Percentiles rank a stretch among this genome's conserved stretches.
Conservation (phyloP, 2,329 filamentous ascomycete genomes). For the Xylariaceae sp. region DNA sequence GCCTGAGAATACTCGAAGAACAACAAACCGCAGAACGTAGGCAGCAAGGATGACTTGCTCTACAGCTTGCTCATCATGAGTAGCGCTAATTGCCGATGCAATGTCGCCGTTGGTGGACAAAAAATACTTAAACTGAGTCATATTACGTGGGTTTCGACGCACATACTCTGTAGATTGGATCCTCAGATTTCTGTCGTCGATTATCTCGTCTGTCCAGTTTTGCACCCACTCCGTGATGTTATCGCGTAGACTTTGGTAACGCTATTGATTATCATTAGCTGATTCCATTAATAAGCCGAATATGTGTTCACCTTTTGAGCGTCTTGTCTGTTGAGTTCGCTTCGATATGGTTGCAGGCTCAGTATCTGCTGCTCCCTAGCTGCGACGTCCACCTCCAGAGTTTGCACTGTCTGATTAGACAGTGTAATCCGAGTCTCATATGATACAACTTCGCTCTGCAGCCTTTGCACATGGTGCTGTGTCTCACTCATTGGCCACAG, state of each 20-base stretch:
- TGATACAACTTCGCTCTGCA: too few relatives aligned
- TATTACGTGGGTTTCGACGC: not conserved
- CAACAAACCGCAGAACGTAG: not conserved
- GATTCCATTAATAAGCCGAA: too few relatives aligned
- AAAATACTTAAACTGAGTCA: not conserved
- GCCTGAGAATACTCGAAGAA: not conserved
- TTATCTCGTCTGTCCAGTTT: not conserved
- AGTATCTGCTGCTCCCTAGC: conserved; percentile 41
- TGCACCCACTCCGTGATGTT: conserved; percentile 1
- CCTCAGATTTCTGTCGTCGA: not conserved
- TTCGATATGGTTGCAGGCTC: conserved; percentile 39
- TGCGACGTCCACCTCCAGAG: conserved; percentile 23
- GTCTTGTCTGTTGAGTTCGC: conserved; percentile 37
- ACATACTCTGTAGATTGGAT: not conserved
- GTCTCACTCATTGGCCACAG: too few relatives aligned
- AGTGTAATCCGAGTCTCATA: too few relatives aligned
- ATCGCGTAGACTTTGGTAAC: not conserved
- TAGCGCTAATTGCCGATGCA: not conserved
- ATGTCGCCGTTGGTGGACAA: not conserved
- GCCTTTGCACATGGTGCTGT: too few relatives aligned
- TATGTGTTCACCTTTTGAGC: conserved; percentile 32
- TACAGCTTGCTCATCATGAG: not conserved
- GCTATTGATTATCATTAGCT: not conserved
- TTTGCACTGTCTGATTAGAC: not conserved
- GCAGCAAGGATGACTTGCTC: not conserved